Evolutionary conservation across 2,329 filamentous ascomycete species (phyloP), one percentile per base, ranked within the genome.

Genomic region (Calonectria fujianensis): DNA sequence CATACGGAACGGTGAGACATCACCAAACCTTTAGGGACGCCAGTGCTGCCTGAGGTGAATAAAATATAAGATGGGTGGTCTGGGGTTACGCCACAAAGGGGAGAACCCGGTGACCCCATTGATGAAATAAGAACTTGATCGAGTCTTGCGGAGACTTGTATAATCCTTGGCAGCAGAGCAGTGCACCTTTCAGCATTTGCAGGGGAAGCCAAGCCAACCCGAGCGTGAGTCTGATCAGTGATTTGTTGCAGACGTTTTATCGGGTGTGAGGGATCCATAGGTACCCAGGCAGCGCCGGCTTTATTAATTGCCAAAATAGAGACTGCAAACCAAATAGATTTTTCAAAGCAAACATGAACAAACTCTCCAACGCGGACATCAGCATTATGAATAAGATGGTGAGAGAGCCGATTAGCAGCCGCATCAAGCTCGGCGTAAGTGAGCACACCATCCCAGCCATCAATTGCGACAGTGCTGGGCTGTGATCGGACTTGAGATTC

Each of bases 261-360:
- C 0, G 86, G 86, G 65, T 85, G 76, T 52, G 83, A 82, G 13
- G 85, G 82, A 61, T 87, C 85, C 3, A 87, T 72, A 0, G 84
- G 83, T 11, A 78, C 76, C 65, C 80, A 81, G 10, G 80, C 78
- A 1, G 57, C 82, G 2, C 84, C 84, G 29, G 84, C 80, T 54
- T 84, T 85, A 32, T 85, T 73, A 1, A 85, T 80, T 7, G 78
- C 83, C 18, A 86, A 69, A 61, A 84, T 82, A 0, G 82, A 80
- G 4, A 85, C 79, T 0, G 66, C 16, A 1, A 64, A 52, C 75
- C 75, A 77, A 4, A 63, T 63, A 1, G 74, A 77, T 51, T 76
- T 77, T 8, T 76, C 74, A 24, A 75, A 77, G 10, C 64, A 75
- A 20, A 74, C 37, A 16, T 54, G 69, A 32, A 76, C 74, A 5